phyloP scores from a whole-genome alignment of 2,329 filamentous ascomycete species.

The Ophiostoma quercus region DNA sequence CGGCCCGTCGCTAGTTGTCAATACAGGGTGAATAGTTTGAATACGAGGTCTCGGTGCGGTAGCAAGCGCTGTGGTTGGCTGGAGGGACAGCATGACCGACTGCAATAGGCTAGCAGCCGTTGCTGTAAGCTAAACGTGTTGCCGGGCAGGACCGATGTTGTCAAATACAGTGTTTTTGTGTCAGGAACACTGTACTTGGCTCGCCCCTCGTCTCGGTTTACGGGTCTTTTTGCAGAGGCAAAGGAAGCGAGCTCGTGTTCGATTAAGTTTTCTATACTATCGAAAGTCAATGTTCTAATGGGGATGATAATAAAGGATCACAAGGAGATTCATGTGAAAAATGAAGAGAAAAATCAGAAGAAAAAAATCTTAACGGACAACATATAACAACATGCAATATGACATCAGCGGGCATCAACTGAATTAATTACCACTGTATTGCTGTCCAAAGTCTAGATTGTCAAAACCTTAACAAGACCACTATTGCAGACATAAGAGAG shows the following conservation, averaged over 20 bases:
- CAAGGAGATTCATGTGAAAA: neutral
- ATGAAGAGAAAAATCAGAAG: neutral
- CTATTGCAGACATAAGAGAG: neutral
- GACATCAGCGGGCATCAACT: neutral
- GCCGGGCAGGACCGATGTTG: neutral
- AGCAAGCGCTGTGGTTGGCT: neutral
- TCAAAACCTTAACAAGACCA: too few relatives aligned
- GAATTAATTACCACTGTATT: too few relatives aligned
- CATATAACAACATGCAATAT: neutral
- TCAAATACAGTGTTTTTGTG: neutral
- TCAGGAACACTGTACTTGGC: neutral
- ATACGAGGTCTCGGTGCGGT: neutral
- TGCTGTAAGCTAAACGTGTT: neutral
- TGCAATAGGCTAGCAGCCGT: conserved; percentile 1
- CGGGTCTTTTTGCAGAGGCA: too few relatives aligned
- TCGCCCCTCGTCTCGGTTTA: neutral
- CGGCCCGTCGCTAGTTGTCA: neutral
- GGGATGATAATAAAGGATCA: too few relatives aligned
- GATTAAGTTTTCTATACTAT: neutral
- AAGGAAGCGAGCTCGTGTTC: neutral
- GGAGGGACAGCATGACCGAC: neutral
- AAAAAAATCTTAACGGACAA: neutral
- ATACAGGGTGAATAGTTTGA: neutral
- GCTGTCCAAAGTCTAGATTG: too few relatives aligned
- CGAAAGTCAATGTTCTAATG: neutral